Percentiles rank a stretch among this genome's conserved stretches.
phyloP scores from a whole-genome alignment of 2,329 filamentous ascomycete species.

The Aspergillus ochraceus region DNA sequence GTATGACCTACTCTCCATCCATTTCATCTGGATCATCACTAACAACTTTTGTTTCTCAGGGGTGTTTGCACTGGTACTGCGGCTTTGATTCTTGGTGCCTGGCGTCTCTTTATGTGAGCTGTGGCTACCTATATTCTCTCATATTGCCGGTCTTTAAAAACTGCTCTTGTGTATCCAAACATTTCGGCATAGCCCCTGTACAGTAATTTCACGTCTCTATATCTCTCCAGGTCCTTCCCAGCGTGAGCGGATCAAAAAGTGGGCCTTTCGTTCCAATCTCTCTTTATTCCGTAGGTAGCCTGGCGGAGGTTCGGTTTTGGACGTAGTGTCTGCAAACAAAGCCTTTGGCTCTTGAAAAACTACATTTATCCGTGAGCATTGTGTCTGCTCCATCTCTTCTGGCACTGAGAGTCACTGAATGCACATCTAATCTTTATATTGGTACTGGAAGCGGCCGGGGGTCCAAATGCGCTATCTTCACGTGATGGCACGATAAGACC shows the following conservation, averaged over 20 bases:
- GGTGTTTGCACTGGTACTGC: constrained; percentile 67
- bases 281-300: no score
- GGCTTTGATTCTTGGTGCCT: constrained; percentile 66
- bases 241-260: neutral
- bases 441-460: neutral
- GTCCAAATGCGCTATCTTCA: neutral
- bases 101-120: constrained; percentile 62
- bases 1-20: constrained; percentile 55
- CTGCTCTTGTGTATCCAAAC: neutral
- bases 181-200: neutral
- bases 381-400: no score
- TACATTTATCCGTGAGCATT: no score
- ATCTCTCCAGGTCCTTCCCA: no score
- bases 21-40: constrained; percentile 17
- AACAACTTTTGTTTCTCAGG: constrained; percentile 38
- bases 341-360: no score
- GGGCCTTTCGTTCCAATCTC: neutral
- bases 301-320: no score
- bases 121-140: neutral
- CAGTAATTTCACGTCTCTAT: neutral
- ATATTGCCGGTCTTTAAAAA: neutral
- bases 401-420: no score
- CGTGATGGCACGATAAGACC: constrained; percentile 7
- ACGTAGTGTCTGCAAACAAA: no score
- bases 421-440: no score